phyloP scores from a whole-genome alignment of 2,329 filamentous ascomycete species.

The Scedosporium boydii region DNA sequence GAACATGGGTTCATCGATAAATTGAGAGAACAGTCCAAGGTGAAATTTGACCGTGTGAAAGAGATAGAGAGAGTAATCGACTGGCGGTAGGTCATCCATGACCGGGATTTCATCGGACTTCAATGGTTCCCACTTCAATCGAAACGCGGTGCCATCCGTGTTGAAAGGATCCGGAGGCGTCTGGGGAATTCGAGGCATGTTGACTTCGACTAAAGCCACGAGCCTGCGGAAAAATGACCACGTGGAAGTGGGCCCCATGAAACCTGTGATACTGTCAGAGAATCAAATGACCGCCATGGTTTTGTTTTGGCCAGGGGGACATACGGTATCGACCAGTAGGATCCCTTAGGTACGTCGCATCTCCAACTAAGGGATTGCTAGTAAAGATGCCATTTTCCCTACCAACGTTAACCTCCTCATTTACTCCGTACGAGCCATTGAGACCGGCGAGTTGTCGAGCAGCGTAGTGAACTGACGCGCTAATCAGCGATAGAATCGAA shows the following conservation, averaged over 20 bases:
- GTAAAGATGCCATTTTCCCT: background rate
- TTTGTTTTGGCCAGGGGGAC: background rate
- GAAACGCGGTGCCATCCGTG: constrained; percentile 4
- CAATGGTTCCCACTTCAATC: background rate
- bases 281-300: too few species aligned
- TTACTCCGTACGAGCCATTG: too few species aligned
- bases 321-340: constrained; percentile 2
- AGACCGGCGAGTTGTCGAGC: too few species aligned
- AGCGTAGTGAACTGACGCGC: too few species aligned
- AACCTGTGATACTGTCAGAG: too few species aligned
- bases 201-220: background rate
- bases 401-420: too few species aligned
- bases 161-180: constrained; percentile 6
- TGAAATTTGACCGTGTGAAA: constrained; percentile 8
- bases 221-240: constrained; percentile 4
- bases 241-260: constrained; percentile 5
- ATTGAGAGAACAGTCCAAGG: constrained; percentile 2
- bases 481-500: too few species aligned
- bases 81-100: constrained; percentile 1
- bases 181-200: background rate
- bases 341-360: constrained; percentile 1
- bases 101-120: too few species aligned
- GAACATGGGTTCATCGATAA: constrained; percentile 4
- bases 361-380: constrained; percentile 1
- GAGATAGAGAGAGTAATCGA: constrained; percentile 6